Evolutionary conservation across 1,139 yeast species (phyloP), one percentile per base, ranked within the genome.

Genomic region (Kluyveromyces sp.): DNA sequence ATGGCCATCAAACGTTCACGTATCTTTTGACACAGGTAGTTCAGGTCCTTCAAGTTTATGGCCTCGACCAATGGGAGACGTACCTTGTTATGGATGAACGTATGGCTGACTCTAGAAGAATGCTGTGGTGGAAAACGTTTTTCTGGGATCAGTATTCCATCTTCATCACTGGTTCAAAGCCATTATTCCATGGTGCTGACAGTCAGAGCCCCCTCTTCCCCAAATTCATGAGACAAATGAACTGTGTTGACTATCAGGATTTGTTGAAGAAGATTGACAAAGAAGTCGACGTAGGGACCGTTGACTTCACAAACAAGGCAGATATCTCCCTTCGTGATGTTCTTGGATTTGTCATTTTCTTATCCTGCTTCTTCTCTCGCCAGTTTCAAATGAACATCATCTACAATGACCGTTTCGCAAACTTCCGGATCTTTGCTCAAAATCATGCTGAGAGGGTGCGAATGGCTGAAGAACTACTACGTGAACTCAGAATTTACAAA

Each of bases 21-120:
- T 30, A 21, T 25, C 30, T 42, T 7, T 29, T 42, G 28, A 8
- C 45, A 7, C 8, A n/a, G 21, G 45, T 25, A n/a, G 36, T 36
- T n/a, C 41, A 36, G 6, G 51, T 54, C 39, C 60, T 63, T 4
- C 48, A 49, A n/a, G 35, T 41, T 29, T 27, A 41, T 30, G 68
- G 67, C 3, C 47, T 63, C 2, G 50, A 57, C 10, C 54, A 64
- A 25, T 64, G 67, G 67, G 68, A 64, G 41, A 59, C 48, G 45
- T 62, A 61, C 45, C 59, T 62, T n/a, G 66, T 65, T 4, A 43
- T 61, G 41, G 60, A 59, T 42, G 66, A 63, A 45, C 50, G 45
- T 3, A 45, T 51, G 6, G 66, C 67, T 7, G 66, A 63, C 45
- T 53, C 56, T 38, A 56, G 63, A 45, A 53, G 67, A 46, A 45